These are phyloP conservation scores for Phyllosticta citrichinensis DNA, from an alignment of 2,329 filamentous ascomycete genomes.

Conservation along the genomic window DNA sequence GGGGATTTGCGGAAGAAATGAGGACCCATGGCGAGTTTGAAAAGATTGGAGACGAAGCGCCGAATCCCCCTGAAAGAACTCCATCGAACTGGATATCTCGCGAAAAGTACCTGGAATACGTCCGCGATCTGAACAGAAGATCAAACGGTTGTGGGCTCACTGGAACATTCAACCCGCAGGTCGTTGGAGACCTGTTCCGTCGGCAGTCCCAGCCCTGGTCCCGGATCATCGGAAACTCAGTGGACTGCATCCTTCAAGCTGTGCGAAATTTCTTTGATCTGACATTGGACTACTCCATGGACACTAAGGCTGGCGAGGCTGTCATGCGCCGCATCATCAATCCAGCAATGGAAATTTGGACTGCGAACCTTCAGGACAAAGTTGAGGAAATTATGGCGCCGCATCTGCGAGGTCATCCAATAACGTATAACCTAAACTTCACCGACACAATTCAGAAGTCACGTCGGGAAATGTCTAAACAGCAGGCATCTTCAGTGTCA, in stretches of 20 bases:
- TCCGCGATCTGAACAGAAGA: slow-evolving; percentile 12
- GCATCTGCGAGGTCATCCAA: slow-evolving; percentile 37
- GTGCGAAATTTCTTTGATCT: slow-evolving; percentile 27
- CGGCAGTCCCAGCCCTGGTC: slow-evolving; percentile 50
- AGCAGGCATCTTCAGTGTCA: neutral
- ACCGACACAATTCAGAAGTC: slow-evolving; percentile 13
- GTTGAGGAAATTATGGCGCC: slow-evolving; percentile 36
- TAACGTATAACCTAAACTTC: slow-evolving; percentile 45
- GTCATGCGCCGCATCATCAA: slow-evolving; percentile 32
- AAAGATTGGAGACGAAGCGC: slow-evolving; percentile 18
- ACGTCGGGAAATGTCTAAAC: neutral
- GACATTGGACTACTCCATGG: slow-evolving; percentile 28
- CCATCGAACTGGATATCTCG: slow-evolving; percentile 21
- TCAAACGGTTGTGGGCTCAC: slow-evolving; percentile 48
- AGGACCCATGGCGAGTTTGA: slow-evolving; percentile 28
- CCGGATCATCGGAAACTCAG: slow-evolving; percentile 26
- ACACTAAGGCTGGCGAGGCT: slow-evolving; percentile 29
- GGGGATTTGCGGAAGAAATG: slow-evolving; percentile 38
- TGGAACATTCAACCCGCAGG: slow-evolving; percentile 49
- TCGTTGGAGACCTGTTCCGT: slow-evolving; percentile 50
- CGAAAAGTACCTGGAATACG: slow-evolving; percentile 7
- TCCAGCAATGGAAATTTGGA: slow-evolving; percentile 30
- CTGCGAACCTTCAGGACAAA: slow-evolving; percentile 31
- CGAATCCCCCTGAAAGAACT: neutral
- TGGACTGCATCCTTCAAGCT: slow-evolving; percentile 25